A percentile compares a stretch with the other conserved stretches of the same genome.
phyloP scores from a whole-genome alignment of 257 asterid genomes.

The Solanum lycopersicoides region DNA sequence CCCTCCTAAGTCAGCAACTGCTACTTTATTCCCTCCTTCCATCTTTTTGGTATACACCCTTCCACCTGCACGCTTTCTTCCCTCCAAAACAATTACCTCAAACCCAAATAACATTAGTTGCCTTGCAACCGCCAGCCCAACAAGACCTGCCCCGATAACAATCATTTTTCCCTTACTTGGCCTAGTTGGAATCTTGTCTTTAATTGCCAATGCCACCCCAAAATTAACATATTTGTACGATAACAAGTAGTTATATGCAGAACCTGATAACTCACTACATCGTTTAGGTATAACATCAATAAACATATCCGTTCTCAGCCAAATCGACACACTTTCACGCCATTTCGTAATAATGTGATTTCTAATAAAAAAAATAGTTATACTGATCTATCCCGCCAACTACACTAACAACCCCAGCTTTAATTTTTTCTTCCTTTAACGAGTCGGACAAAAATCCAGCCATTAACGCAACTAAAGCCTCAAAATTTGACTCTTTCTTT shows the following conservation, averaged over 20 bases:
- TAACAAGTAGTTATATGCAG: neutral
- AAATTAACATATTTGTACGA: too few relatives aligned
- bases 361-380: neutral
- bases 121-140: neutral
- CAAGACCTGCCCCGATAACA: neutral
- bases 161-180: neutral
- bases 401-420: neutral
- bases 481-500: neutral
- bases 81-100: conserved; percentile 75
- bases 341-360: neutral
- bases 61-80: conserved; percentile 85
- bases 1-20: conserved; percentile 2
- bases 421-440: neutral
- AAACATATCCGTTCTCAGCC: neutral
- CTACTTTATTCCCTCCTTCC: conserved; percentile 41
- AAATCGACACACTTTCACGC: neutral
- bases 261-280: neutral
- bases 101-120: neutral
- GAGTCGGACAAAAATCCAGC: neutral
- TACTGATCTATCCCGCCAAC: neutral
- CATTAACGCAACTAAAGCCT: neutral
- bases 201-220: neutral
- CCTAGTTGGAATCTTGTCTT: neutral
- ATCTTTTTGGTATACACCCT: conserved; percentile 69
- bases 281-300: neutral